phyloP scores from a whole-genome alignment of 257 asterid genomes.

The Solanum virginianum region DNA sequence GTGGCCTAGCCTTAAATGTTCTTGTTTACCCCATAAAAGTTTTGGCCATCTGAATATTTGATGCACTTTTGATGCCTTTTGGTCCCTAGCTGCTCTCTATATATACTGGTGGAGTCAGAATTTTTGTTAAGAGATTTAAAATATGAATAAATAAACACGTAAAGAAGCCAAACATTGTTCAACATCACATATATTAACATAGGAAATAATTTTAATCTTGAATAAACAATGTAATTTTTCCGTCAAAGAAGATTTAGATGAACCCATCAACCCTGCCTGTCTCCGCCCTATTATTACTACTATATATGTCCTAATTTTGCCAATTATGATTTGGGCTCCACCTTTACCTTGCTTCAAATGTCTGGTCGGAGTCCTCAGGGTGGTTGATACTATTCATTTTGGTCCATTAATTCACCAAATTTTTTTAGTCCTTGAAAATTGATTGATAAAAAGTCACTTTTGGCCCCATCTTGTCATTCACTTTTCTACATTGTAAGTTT shows the following conservation, averaged over 20 bases:
- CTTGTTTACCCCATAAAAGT: not conserved
- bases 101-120: rapidly evolving
- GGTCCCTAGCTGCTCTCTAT: not conserved
- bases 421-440: not conserved
- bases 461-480: not conserved
- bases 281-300: not conserved
- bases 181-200: not conserved
- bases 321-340: not conserved
- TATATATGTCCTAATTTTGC: not conserved
- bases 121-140: not conserved
- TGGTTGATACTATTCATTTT: not conserved
- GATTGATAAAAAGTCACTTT: not conserved
- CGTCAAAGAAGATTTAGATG: too few relatives aligned
- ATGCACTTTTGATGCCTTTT: not conserved
- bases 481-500: not conserved
- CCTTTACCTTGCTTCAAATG: not conserved
- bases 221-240: not conserved
- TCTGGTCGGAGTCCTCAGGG: not conserved
- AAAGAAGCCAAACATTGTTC: too few relatives aligned
- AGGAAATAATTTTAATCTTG: not conserved
- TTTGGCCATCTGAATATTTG: not conserved
- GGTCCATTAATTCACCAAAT: not conserved
- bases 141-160: not conserved
- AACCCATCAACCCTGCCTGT: rapidly evolving
- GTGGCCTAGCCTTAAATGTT: not conserved